Base-by-base conservation (phyloP, 495 filamentous ascomycete genomes). In the Penicillium argentinense region DNA sequence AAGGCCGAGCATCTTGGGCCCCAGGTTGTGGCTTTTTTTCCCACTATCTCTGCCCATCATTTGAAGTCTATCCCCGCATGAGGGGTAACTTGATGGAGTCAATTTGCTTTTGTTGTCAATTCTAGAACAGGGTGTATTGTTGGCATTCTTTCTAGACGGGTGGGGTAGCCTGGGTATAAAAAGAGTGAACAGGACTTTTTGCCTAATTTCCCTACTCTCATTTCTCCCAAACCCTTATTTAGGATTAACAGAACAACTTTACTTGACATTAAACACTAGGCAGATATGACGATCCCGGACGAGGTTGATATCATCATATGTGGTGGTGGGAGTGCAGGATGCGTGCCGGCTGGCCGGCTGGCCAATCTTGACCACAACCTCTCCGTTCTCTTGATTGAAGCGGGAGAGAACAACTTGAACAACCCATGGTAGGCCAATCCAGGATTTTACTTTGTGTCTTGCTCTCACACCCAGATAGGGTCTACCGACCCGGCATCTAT, bases 221-320 rank as follows among this genome's bases (percentile, higher is more conserved):
- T n/a, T n/a, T n/a, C n/a, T n/a, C n/a, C n/a, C n/a, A n/a, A n/a
- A n/a, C n/a, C n/a, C n/a, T n/a, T n/a, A n/a, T n/a, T n/a, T n/a
- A n/a, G n/a, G n/a, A n/a, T n/a, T n/a, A n/a, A n/a, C n/a, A n/a
- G n/a, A n/a, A n/a, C n/a, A n/a, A n/a, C n/a, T n/a, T n/a, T n/a
- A n/a, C n/a, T n/a, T n/a, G n/a, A n/a, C n/a, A n/a, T n/a, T n/a
- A n/a, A n/a, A n/a, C n/a, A n/a, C n/a, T n/a, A n/a, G n/a, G n/a
- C n/a, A n/a, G n/a, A n/a, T n/a, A 68, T 75, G 72, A 59, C 70
- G 39, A 59, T 71, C 47, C 57, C 70, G 14, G 83, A 87, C 23
- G 86, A 91, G 68, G 85, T 90, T 51, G 87, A 92, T 59, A 88
- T 92, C 49, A 91, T 92, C 54, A 84, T 92, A 45, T 86, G 83